Base-by-base conservation (phyloP, 2,329 filamentous ascomycete genomes). In the Fusarium piperis region DNA sequence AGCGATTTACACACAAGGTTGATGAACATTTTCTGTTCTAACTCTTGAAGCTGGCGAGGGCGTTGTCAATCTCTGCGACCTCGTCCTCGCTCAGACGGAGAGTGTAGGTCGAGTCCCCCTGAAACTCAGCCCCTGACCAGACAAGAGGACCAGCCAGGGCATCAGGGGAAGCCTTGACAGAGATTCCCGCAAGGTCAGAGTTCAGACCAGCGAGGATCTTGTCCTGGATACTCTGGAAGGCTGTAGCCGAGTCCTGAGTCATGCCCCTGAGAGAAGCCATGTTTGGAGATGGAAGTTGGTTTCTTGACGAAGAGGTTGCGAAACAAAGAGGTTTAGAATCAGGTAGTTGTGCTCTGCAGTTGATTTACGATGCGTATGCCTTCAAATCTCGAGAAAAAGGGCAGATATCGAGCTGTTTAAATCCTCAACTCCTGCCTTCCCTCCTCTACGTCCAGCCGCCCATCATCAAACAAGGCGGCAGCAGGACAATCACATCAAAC, bases 1-100 rank as follows among this genome's bases (percentile, higher is more conserved):
- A 76, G 67, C 62, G 38, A 57, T 32, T 56, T n/a, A 38, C 9
- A 28, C 36, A 64, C 63, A 39, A 30, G 8, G 18, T 12, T 0
- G 36, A 4, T 12, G 39, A 7, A 9, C 35, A 12, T 33, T 32
- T 51, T 38, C 23, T 23, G 30, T 55, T 32, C 75, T 74, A 41
- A 74, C 77, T 61, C 38, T 80, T 78, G 66, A 80, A 80, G 12
- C 46, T 59, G 12, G 62, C 62, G 2, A 81, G 72, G 35, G 74
- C 75, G 8, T 68, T 61, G 30, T 80, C 67, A 51, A 77, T 53
- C 35, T 77, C 71, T 1, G 44, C 35, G 23, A 74, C 35, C 32
- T 77, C 73, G 1, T 62, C 28, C 28, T 67, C 46, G 32, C 62
- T 55, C n/a, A 78, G 64, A 23, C 58, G 33, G 15, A 78, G 59